phyloP scores from a whole-genome alignment of 1,284 basidiomycete species.

The Boletus smithii region DNA sequence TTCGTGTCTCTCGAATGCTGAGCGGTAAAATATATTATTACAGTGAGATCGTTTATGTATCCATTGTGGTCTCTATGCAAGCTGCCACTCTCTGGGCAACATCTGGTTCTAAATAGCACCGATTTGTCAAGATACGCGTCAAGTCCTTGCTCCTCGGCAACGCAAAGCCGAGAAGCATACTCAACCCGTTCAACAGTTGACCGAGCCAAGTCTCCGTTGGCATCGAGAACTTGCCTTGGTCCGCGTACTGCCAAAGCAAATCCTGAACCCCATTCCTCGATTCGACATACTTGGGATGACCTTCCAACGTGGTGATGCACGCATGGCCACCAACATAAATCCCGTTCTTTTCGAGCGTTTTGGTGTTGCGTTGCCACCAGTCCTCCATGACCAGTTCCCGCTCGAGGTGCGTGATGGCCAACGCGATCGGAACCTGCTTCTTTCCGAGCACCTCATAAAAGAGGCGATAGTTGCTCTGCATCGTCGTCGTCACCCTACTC shows the following conservation, averaged over 20 bases:
- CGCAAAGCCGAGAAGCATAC: constrained; percentile 9
- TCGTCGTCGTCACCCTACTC: constrained; percentile 30
- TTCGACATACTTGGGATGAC: constrained; percentile 18
- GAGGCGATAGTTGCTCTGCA: constrained; percentile 35
- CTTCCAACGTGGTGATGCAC: constrained; percentile 26
- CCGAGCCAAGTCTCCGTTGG: constrained; percentile 22
- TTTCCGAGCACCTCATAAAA: constrained; percentile 35
- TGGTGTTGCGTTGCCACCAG: constrained; percentile 24
- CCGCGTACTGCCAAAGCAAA: constrained; percentile 17
- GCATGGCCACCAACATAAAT: constrained; percentile 21
- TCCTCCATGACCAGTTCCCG: constrained; percentile 26
- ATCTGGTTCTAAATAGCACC: constrained; percentile 24
- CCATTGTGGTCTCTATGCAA: constrained; percentile 17
- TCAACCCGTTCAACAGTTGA: constrained; percentile 20
- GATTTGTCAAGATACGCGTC: constrained; percentile 21
- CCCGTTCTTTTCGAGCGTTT: constrained; percentile 11
- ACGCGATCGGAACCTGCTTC: constrained; percentile 33
- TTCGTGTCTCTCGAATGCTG: neutral
- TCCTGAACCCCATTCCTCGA: constrained; percentile 24
- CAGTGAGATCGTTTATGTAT: constrained; percentile 9
- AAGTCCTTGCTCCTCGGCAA: constrained; percentile 21
- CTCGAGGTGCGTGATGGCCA: constrained; percentile 37
- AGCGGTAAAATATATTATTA: constrained; percentile 1
- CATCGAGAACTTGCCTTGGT: constrained; percentile 28
- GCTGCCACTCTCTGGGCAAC: constrained; percentile 25